Percentiles rank a stretch among this genome's conserved stretches.
Evolutionary conservation across 2,329 filamentous ascomycete species (phyloP).

Genomic region (Beauveria medogensis): DNA sequence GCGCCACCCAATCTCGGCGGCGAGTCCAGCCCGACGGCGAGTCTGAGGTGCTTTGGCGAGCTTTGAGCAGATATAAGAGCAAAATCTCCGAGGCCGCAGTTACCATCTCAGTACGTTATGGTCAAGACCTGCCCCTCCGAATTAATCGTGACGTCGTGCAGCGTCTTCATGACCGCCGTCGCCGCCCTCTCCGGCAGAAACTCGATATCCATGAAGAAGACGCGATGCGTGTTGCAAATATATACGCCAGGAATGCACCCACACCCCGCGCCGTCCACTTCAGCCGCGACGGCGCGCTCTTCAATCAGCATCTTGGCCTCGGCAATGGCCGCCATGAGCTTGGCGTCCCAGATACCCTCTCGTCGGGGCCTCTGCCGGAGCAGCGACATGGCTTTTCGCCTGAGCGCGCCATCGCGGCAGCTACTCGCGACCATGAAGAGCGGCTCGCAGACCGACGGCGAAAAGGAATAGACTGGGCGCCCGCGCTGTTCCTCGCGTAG

Average conservation of each 20-base stretch:
- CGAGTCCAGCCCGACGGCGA: not conserved
- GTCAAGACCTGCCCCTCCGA: not conserved
- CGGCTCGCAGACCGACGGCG: constrained; percentile 7
- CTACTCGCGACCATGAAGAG: constrained; percentile 7
- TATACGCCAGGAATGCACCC: constrained; percentile 1
- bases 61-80: not conserved
- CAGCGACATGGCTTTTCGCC: constrained; percentile 3
- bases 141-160: not conserved
- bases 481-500: constrained; percentile 2
- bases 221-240: constrained; percentile 5
- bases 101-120: not conserved
- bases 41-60: not conserved
- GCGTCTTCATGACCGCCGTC: constrained; percentile 6
- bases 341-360: constrained; percentile 10
- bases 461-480: constrained; percentile 7
- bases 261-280: not conserved
- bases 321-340: constrained; percentile 10
- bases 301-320: constrained; percentile 12
- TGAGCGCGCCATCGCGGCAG: constrained; percentile 1
- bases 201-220: constrained; percentile 9
- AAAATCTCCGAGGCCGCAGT: too few relatives aligned
- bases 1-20: not conserved
- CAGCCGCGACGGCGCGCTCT: constrained; percentile 1
- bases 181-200: constrained; percentile 2
- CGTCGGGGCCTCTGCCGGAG: constrained; percentile 7